A percentile compares a stretch with the other conserved stretches of the same genome.
Evolutionary conservation across 495 filamentous ascomycete species (phyloP).

Genomic region (Massariosphaeria phaeospora): DNA sequence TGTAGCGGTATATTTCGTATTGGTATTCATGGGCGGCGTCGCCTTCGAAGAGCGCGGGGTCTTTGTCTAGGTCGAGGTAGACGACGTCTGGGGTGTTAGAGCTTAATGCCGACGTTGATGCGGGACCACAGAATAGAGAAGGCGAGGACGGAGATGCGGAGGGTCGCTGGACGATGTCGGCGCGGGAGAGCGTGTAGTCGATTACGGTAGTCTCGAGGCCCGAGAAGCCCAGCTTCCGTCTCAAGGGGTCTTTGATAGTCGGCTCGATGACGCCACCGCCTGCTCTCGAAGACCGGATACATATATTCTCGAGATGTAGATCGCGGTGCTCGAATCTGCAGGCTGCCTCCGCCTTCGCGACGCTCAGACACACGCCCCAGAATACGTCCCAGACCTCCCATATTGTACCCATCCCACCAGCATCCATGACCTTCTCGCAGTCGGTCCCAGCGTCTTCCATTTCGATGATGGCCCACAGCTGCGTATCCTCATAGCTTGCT

Average conservation of each 20-base stretch:
- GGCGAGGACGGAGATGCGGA: not conserved
- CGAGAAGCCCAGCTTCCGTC: conserved; percentile 59
- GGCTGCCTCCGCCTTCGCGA: conserved; percentile 69
- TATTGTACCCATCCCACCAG: conserved; percentile 34
- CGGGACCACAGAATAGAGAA: not conserved
- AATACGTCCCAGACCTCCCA: conserved; percentile 80
- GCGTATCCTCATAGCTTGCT: conserved; percentile 45
- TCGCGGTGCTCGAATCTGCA: conserved; percentile 85
- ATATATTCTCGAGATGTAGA: conserved; percentile 83
- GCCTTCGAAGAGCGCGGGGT: conserved; percentile 38
- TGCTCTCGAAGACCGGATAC: conserved; percentile 46
- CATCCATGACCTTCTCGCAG: conserved; percentile 59
- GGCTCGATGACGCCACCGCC: not conserved
- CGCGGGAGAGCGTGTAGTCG: conserved; percentile 84
- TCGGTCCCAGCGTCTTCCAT: conserved; percentile 81
- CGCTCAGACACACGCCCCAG: conserved; percentile 68
- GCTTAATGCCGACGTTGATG: not conserved
- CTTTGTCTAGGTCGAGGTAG: conserved; percentile 38
- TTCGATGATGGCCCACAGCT: conserved; percentile 77
- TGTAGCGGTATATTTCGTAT: conserved; percentile 44
- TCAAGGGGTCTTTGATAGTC: conserved; percentile 28
- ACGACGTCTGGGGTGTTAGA: conserved; percentile 25
- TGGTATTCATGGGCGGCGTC: conserved; percentile 42
- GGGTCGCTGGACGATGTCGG: conserved; percentile 33
- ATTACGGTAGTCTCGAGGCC: conserved; percentile 75